Conservation (phyloP, 2,329 filamentous ascomycete genomes). For the Fusarium keratoplasticum region DNA sequence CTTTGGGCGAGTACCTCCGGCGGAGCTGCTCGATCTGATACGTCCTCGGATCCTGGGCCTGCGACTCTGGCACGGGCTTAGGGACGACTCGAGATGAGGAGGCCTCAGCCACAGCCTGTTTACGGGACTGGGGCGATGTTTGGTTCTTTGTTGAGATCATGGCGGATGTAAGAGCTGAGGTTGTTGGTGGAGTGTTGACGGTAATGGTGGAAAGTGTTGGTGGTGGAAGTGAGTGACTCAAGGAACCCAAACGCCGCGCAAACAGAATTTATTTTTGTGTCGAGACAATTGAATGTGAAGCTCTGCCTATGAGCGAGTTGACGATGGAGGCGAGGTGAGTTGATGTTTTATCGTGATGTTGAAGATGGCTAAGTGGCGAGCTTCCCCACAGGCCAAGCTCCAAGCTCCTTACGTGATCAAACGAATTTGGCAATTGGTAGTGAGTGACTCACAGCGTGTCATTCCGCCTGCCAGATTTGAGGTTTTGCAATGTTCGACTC, state of each 20-base stretch:
- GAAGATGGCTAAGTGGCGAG: conserved; percentile 22
- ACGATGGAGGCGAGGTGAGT: background rate
- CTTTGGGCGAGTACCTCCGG: conserved; percentile 69
- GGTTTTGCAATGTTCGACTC: background rate
- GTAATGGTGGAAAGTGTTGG: background rate
- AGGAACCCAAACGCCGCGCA: conserved; percentile 24
- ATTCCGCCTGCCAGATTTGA: conserved; percentile 9
- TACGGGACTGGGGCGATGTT: conserved; percentile 47
- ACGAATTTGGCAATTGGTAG: conserved; percentile 16
- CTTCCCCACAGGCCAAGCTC: conserved; percentile 24
- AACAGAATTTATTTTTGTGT: background rate
- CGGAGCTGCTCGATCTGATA: conserved; percentile 82
- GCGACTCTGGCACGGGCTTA: conserved; percentile 74
- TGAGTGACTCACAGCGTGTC: conserved; percentile 35
- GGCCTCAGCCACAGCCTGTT: conserved; percentile 61
- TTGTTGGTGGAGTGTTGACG: conserved; percentile 13
- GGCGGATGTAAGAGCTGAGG: conserved; percentile 14
- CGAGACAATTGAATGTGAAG: background rate
- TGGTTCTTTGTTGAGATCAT: conserved; percentile 55
- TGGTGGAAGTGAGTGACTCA: background rate
- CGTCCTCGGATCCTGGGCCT: conserved; percentile 74
- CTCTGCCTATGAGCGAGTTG: background rate
- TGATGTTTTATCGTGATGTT: conserved; percentile 32
- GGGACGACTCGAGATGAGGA: conserved; percentile 64
- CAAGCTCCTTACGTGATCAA: conserved; percentile 33